A percentile compares a stretch with the other conserved stretches of the same genome.
These are phyloP conservation scores for Microcos paniculata DNA, from an alignment of 345 rosid genomes.

Conservation along the genomic window DNA sequence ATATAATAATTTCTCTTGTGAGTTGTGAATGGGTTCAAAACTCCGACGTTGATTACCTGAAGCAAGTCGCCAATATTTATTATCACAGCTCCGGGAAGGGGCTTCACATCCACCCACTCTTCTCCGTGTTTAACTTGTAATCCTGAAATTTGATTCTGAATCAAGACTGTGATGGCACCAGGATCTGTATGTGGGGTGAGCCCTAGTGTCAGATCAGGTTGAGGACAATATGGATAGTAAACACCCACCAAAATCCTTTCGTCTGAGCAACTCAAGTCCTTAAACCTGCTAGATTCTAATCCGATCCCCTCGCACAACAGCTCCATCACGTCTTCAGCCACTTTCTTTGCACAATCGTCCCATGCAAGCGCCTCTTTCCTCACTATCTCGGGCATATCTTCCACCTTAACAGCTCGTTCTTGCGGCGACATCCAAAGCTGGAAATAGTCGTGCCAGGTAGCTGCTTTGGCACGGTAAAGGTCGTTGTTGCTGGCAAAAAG, in stretches of 20 bases:
- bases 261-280: slow-evolving; percentile 23
- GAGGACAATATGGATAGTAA: slow-evolving; percentile 39
- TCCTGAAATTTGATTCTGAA: slow-evolving; percentile 29
- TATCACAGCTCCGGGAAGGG: slow-evolving; percentile 29
- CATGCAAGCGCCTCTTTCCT: slow-evolving; percentile 27
- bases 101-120: slow-evolving; percentile 36
- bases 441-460: slow-evolving; percentile 36
- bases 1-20: too few species aligned
- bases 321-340: slow-evolving; percentile 42
- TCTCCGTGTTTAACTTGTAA: slow-evolving; percentile 36
- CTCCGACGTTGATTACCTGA: slow-evolving; percentile 31
- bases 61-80: slow-evolving; percentile 38
- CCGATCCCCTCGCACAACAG: slow-evolving; percentile 38
- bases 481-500: slow-evolving; percentile 35
- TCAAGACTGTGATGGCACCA: slow-evolving; percentile 26
- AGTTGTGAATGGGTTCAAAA: too few species aligned
- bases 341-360: slow-evolving; percentile 26
- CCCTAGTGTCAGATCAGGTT: slow-evolving; percentile 38
- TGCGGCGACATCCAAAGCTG: slow-evolving; percentile 30
- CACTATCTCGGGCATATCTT: slow-evolving; percentile 32
- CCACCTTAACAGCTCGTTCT: neutral
- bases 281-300: slow-evolving; percentile 28
- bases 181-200: slow-evolving; percentile 34
- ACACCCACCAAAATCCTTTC: slow-evolving; percentile 20
- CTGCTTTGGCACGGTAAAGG: slow-evolving; percentile 29